Evolutionary conservation across 352 stramenopile genomes (phyloP), one percentile per base, ranked within the genome.

Genomic region (Lagenidium giganteum): DNA sequence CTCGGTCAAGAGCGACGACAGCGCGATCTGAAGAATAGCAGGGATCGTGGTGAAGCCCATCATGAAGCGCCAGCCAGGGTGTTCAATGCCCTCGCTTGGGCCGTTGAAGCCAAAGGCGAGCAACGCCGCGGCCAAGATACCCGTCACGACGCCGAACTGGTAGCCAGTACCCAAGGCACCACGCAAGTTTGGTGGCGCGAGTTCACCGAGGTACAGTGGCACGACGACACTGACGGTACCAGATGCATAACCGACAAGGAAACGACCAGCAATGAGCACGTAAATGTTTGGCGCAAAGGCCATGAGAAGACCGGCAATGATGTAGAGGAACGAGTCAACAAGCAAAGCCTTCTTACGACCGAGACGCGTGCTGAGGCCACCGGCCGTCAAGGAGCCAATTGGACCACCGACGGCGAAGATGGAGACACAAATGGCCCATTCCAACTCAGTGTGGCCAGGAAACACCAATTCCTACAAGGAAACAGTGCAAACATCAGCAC

Each of bases 221-320:
- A 73, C 63, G 44, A 73, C 59, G 40, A 73, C 63, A 41, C 58
- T 70, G 42, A 73, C 63, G 4, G 55, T 66, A 16, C 63, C 63
- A 8, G 58, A 37, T 1, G 63, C 59, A 47, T 57, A 73, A 11
- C 63, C 63, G 12, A 73, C 63, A 29, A 73, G 35, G 57, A 73
- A 73, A 22, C 63, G 63, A 4, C 63, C 63, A 27, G 43, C 33
- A 28, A 70, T 70, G 17, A 73, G 60, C 63, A 67, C 56, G 63
- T 69, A 69, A 43, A 73, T 70, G 57, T 73, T 69, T 40, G 35
- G 37, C 14, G 81, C 60, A 21, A 64, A 60, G 3, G 54, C 63
- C 63, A 73, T 70, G 52, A 73, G 58, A 11, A 26, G 47, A 16
- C 63, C 63, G 30, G 63, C 59, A 32, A 73, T 43, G 20, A 73